phyloP scores from a whole-genome alignment of 202 grass and related monocot genomes.

The Schoenoplectus triqueter region DNA sequence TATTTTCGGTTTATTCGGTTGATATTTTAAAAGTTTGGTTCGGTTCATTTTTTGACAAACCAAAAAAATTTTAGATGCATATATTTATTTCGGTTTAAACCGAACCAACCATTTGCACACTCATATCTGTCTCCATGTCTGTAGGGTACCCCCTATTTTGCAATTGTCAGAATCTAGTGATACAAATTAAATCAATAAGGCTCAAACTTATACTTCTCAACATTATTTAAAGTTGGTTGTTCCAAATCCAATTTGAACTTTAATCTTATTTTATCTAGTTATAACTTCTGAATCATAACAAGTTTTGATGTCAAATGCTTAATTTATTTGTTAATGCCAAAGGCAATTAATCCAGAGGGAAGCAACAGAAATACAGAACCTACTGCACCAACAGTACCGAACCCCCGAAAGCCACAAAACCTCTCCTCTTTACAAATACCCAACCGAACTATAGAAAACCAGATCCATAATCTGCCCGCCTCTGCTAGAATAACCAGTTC shows the following conservation, averaged over 20 bases:
- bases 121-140: no score
- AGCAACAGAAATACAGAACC: slow-evolving; percentile 30
- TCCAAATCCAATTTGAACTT: neutral
- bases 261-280: neutral
- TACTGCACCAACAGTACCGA: slow-evolving; percentile 24
- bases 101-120: no score
- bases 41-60: no score
- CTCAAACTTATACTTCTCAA: neutral
- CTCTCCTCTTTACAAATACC: slow-evolving; percentile 88
- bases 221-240: neutral
- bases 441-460: slow-evolving; percentile 66
- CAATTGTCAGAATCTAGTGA: neutral
- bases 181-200: slow-evolving; percentile 2
- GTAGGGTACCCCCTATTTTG: neutral
- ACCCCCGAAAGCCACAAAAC: slow-evolving; percentile 48
- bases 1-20: no score
- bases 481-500: slow-evolving; percentile 64
- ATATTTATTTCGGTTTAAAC: no score
- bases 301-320: slow-evolving; percentile 37
- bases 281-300: neutral
- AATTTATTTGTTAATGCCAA: slow-evolving; percentile 18
- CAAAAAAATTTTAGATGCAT: no score
- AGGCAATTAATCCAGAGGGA: slow-evolving; percentile 39
- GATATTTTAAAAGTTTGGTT: no score
- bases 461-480: slow-evolving; percentile 32